Percentiles rank a stretch among this genome's conserved stretches.
Evolutionary conservation across 257 asterid genomes (phyloP).

Genomic region (Asclepias syriaca): DNA sequence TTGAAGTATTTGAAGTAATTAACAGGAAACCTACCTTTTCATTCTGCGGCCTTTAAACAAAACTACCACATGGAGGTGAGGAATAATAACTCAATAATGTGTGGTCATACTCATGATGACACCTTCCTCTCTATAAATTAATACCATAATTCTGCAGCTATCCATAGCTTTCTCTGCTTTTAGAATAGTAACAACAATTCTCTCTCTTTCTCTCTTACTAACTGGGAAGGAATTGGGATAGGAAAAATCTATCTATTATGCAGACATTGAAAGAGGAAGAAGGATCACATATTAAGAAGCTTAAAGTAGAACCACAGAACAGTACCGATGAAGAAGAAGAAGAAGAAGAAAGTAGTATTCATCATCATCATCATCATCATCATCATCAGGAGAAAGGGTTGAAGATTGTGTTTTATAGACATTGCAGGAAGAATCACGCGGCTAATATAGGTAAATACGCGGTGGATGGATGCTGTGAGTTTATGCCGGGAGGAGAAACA

Average conservation of each 20-base stretch:
- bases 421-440: slow-evolving; percentile 73
- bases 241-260: too few relatives aligned
- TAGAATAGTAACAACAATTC: too few relatives aligned
- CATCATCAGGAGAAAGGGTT: slow-evolving; percentile 2
- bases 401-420: slow-evolving; percentile 39
- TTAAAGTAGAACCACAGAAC: slow-evolving; percentile 7
- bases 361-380: not conserved
- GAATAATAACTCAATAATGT: slow-evolving; percentile 23
- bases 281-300: slow-evolving; percentile 15
- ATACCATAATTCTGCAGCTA: not conserved
- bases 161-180: not conserved
- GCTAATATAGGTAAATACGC: slow-evolving; percentile 67
- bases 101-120: slow-evolving; percentile 19
- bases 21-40: slow-evolving; percentile 40
- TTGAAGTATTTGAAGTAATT: slow-evolving; percentile 18
- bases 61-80: slow-evolving; percentile 41
- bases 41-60: slow-evolving; percentile 19
- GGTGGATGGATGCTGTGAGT: slow-evolving; percentile 70
- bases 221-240: too few relatives aligned
- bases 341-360: not conserved
- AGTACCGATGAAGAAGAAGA: not conserved
- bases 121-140: slow-evolving; percentile 22
- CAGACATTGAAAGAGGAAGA: not conserved
- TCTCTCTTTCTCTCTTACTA: too few relatives aligned
- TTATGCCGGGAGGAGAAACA: slow-evolving; percentile 62